Base-by-base conservation (phyloP, 2,329 filamentous ascomycete species). In the Teratosphaeria zuluensis region DNA sequence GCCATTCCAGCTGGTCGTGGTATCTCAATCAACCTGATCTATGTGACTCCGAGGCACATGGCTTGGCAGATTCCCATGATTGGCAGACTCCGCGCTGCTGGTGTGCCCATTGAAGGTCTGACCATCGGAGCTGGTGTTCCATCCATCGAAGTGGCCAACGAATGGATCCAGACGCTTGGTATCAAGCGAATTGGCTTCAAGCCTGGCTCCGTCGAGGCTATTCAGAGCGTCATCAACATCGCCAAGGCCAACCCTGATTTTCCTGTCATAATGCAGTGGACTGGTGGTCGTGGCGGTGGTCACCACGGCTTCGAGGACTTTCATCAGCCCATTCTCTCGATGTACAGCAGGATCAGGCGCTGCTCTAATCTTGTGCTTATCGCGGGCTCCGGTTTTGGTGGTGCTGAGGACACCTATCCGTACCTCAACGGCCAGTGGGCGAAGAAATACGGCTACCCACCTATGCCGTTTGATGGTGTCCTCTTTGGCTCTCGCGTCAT, bases 281-380 rank as follows among this genome's bases (percentile, higher is more conserved):
- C 92, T 61, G 92, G 92, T 71, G 92, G 92, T 48, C 88, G 92
- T 75, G 92, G 91, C 65, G 92, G 92, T 77, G 92, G 92, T 59
- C 92, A 96, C 74, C 92, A 96, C 77, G 96, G 91, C 0, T 95
- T 87, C 63, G 92, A 96, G 73, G 92, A 96, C 73, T 96, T 96
- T 81, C 92, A 96, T 74, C 86, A 92, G 69, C 92, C 92, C 4
- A 87, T 96, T 52, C 78, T 96, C 7, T 86, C 90, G 68, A 95
- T 95, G 89, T 96, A 96, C 73, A 84, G 86, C 65, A 86, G 91
- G 59, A 91, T 96, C 64, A 85, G 92, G 70, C 85, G 90, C 70
- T 88, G 87, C 64, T 82, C 88, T 65, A 96, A 96, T 76, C 86
- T 96, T 62, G 87, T 95, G 61, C 80, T 96, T 11, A 84, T 96